phyloP scores from a whole-genome alignment of 768 basidiomycete species.

The Leccinum boreale region DNA sequence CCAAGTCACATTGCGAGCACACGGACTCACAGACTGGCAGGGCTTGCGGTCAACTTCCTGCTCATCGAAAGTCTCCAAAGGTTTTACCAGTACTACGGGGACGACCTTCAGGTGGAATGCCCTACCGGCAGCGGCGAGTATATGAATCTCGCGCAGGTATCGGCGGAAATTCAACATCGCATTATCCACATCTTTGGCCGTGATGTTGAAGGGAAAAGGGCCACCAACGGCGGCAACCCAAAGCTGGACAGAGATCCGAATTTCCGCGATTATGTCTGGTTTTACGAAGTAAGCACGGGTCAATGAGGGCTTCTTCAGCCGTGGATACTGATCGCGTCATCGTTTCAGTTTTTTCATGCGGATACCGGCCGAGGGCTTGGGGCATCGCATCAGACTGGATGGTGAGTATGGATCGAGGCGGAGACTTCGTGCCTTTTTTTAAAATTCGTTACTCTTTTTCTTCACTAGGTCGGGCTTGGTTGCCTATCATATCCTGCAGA shows the following conservation, averaged over 20 bases:
- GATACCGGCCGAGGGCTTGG: constrained; percentile 91
- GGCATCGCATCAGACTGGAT: constrained; percentile 98
- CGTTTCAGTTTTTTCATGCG: constrained; percentile 84
- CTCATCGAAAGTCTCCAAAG: constrained; percentile 95
- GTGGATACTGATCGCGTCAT: background rate
- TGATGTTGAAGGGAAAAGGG: constrained; percentile 80
- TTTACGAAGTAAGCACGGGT: constrained; percentile 84
- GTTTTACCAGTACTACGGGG: constrained; percentile 97
- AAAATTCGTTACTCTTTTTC: background rate
- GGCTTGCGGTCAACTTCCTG: constrained; percentile 96
- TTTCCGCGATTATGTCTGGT: constrained; percentile 96
- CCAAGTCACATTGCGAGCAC: background rate
- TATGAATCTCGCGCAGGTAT: constrained; percentile 91
- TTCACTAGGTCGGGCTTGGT: constrained; percentile 76
- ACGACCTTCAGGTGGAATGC: constrained; percentile 90
- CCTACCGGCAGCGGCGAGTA: constrained; percentile 96
- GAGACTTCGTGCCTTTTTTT: background rate
- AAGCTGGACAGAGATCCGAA: constrained; percentile 89
- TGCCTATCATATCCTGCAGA: constrained; percentile 88
- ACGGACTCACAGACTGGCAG: constrained; percentile 25
- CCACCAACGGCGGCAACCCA: constrained; percentile 87
- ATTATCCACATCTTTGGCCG: constrained; percentile 98
- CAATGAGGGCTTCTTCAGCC: background rate
- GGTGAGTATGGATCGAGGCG: constrained; percentile 44
- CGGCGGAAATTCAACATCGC: constrained; percentile 98